phyloP scores from a whole-genome alignment of 306 rosid genomes.

The Styphnolobium japonicum region DNA sequence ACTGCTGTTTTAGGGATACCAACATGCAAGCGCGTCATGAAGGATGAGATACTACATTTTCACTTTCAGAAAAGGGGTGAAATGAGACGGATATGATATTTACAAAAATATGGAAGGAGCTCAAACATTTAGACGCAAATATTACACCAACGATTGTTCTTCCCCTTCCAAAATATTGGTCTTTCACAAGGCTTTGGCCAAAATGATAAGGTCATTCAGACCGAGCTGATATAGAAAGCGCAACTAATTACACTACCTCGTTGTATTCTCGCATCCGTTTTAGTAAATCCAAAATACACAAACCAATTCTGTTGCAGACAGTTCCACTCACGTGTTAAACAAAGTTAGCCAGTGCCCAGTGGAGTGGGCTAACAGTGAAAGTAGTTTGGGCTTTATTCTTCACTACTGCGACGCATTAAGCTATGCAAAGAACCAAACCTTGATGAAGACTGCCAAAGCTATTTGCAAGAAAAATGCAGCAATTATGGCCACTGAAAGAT shows the following conservation, averaged over 20 bases:
- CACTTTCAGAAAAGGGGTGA: neutral
- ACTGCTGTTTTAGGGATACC: neutral
- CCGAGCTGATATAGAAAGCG: neutral
- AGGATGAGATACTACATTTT: neutral
- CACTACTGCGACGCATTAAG: neutral
- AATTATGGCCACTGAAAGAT: slow-evolving; percentile 45
- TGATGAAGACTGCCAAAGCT: slow-evolving; percentile 73
- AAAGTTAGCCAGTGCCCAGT: neutral
- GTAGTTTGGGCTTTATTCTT: slow-evolving; percentile 1
- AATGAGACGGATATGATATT: neutral
- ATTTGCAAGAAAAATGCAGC: slow-evolving; percentile 75
- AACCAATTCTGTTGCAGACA: neutral
- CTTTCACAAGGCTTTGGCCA: neutral
- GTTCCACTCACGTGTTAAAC: neutral
- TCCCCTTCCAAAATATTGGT: neutral
- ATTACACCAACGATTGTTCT: neutral
- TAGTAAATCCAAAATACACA: neutral
- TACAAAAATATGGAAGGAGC: slow-evolving; percentile 18
- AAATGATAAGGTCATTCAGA: neutral
- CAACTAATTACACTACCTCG: neutral
- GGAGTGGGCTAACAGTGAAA: neutral
- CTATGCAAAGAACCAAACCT: slow-evolving; percentile 81
- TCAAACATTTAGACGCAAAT: slow-evolving; percentile 1
- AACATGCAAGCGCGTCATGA: neutral
- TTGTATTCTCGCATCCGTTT: neutral